Percentiles rank a stretch among this genome's conserved stretches.
Evolutionary conservation across 2,329 filamentous ascomycete genomes (phyloP).

Genomic region (Venturia asperata): DNA sequence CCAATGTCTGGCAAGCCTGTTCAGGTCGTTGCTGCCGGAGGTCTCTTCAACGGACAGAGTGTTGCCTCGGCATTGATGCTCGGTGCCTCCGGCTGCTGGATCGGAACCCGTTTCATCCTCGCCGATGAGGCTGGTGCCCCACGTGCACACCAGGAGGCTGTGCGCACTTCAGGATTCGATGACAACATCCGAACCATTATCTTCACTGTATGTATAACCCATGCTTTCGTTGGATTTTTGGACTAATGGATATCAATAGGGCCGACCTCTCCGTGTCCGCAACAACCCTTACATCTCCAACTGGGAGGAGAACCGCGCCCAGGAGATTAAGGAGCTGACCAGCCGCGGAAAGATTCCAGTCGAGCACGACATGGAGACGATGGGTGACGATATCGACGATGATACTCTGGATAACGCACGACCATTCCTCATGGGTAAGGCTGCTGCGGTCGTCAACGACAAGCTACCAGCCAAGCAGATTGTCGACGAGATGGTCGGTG

Average conservation of each 20-base stretch:
- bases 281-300: constrained; percentile 90
- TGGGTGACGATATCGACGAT: constrained; percentile 60
- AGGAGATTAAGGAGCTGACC: constrained; percentile 90
- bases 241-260: constrained; percentile 34
- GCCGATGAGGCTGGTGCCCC: constrained; percentile 91
- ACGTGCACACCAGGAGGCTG: constrained; percentile 89
- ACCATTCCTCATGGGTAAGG: constrained; percentile 95
- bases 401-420: constrained; percentile 87
- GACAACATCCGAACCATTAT: constrained; percentile 97
- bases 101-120: constrained; percentile 92
- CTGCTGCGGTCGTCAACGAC: constrained; percentile 86
- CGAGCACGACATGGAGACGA: constrained; percentile 85
- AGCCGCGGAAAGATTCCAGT: constrained; percentile 85
- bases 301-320: constrained; percentile 87
- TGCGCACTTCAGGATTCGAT: constrained; percentile 83
- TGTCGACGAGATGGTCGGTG: constrained; percentile 85
- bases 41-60: constrained; percentile 38
- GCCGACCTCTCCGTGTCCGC: constrained; percentile 85
- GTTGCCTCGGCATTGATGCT: constrained; percentile 88
- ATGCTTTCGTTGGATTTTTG: background rate
- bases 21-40: constrained; percentile 57
- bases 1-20: constrained; percentile 82
- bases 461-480: constrained; percentile 85
- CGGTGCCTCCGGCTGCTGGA: constrained; percentile 88
- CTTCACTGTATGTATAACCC: constrained; percentile 72